phyloP scores from a whole-genome alignment of 176 grass and related monocot genomes.

The Carex kokanica region DNA sequence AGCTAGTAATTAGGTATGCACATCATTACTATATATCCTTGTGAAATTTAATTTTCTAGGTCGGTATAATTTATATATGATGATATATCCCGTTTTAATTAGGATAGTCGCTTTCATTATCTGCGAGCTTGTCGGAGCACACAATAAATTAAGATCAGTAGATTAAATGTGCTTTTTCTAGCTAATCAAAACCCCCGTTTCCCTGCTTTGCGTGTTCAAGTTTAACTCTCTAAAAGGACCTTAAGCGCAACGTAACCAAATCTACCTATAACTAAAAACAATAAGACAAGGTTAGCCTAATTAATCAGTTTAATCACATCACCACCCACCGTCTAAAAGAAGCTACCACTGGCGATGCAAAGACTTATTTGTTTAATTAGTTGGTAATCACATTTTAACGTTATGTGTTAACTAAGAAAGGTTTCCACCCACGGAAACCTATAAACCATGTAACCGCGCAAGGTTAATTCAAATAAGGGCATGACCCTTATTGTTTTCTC shows the following conservation, averaged over 20 bases:
- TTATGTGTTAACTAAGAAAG: too few relatives aligned
- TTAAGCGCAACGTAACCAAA: background rate
- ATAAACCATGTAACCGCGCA: too few relatives aligned
- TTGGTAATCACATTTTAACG: background rate
- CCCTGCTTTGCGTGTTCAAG: background rate
- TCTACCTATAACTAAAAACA: background rate
- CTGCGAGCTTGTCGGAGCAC: background rate
- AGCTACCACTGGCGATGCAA: background rate
- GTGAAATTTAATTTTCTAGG: slow-evolving; percentile 10
- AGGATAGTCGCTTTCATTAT: slow-evolving; percentile 20
- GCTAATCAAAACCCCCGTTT: background rate
- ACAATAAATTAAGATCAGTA: background rate
- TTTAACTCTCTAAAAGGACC: slow-evolving; percentile 4
- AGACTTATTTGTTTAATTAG: background rate
- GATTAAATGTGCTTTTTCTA: background rate
- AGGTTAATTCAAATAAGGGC: too few relatives aligned
- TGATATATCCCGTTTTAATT: background rate
- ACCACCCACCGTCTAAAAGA: background rate
- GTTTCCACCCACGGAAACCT: too few relatives aligned
- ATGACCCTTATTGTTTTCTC: too few relatives aligned
- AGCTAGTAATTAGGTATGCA: background rate
- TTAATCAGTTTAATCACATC: background rate
- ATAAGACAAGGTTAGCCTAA: background rate
- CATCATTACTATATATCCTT: background rate
- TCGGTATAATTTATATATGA: background rate